A percentile compares a stretch with the other conserved stretches of the same genome.
Evolutionary conservation across 805 yeast species (phyloP).

Genomic region (Candida ipomoeae): DNA sequence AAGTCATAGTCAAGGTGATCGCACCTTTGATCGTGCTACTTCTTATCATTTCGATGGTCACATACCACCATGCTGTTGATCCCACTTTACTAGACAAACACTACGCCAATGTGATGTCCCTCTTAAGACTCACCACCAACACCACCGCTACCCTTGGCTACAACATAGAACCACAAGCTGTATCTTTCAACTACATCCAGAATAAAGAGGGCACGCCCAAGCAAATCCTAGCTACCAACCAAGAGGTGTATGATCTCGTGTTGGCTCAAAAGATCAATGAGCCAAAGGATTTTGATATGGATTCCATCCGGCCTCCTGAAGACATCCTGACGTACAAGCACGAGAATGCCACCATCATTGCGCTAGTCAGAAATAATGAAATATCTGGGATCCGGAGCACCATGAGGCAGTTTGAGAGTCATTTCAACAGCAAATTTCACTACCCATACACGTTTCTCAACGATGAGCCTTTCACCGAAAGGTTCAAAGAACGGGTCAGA

Average conservation of each 20-base stretch:
- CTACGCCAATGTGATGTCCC: conserved; percentile 6
- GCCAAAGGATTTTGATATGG: conserved; percentile 43
- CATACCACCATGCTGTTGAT: conserved; percentile 9
- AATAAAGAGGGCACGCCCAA: conserved; percentile 27
- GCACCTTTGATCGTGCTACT: conserved; percentile 7
- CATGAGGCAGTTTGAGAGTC: conserved; percentile 56
- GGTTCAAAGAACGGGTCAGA: conserved; percentile 47
- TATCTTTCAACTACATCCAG: conserved; percentile 32
- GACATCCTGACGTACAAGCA: conserved; percentile 26
- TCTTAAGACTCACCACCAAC: conserved; percentile 4
- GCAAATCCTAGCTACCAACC: conserved; percentile 36
- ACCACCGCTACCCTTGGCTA: conserved; percentile 2
- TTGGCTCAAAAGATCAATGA: conserved; percentile 38
- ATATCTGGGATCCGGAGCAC: conserved; percentile 45
- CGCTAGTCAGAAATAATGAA: conserved; percentile 71
- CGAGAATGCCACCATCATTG: conserved; percentile 75
- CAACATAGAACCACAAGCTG: conserved; percentile 23
- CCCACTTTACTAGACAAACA: conserved; percentile 6
- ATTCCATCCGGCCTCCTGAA: conserved; percentile 23
- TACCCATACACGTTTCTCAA: conserved; percentile 82
- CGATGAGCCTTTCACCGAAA: conserved; percentile 59
- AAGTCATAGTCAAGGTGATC: conserved; percentile 4
- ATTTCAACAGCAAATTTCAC: conserved; percentile 63
- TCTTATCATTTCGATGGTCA: conserved; percentile 1
- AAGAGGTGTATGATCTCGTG: conserved; percentile 33